Evolutionary conservation across 352 stramenopile species (phyloP), one percentile per base, ranked within the genome.

Genomic region (Phytophthora tentaculata): DNA sequence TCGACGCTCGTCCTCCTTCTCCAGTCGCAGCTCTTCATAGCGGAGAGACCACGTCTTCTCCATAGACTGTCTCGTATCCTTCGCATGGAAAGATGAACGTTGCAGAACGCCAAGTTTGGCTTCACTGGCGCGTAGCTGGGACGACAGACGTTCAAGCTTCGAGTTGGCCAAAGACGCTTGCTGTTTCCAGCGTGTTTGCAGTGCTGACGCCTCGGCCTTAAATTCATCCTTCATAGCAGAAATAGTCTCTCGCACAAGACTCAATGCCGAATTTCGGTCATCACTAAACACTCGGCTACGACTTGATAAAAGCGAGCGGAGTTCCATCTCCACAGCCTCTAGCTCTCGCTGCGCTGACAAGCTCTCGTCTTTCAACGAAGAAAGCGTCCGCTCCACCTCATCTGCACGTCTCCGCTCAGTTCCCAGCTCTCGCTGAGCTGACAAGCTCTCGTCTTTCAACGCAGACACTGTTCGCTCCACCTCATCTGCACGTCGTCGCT

Each of bases 111-210:
- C 73, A 9, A 92, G 52, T 43, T 88, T 85, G 19, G 59, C 51
- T 61, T 92, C 71, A 28, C 82, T 88, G 3, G 72, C 32, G 16
- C 76, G 73, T 16, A 92, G 60, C 29, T 81, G 71, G 10, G 73
- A 74, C 13, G 69, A 73, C 9, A 90, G 28, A 3, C 67, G 71
- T 14, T 90, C 80, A 17, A 92, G 60, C 20, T 86, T 74, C 0
- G 50, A 69, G 14, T 44, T 65, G 72, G 85, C 65, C n/a, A 54
- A 3, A 1, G 69, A 76, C 3, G 54, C 35, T 57, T 91, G 72
- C 22, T 90, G 69, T 44, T 88, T 77, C 79, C 73, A 89, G 13
- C 74, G 69, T 6, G 64, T 69, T 37, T 83, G 59, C 43, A 92
- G 41, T 8, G 39, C 52, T 24, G 61, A 62, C 10, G 62, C 49